These are phyloP conservation scores for Solanum gandarillasii DNA, from an alignment of 257 asterid genomes.

Conservation along the genomic window DNA sequence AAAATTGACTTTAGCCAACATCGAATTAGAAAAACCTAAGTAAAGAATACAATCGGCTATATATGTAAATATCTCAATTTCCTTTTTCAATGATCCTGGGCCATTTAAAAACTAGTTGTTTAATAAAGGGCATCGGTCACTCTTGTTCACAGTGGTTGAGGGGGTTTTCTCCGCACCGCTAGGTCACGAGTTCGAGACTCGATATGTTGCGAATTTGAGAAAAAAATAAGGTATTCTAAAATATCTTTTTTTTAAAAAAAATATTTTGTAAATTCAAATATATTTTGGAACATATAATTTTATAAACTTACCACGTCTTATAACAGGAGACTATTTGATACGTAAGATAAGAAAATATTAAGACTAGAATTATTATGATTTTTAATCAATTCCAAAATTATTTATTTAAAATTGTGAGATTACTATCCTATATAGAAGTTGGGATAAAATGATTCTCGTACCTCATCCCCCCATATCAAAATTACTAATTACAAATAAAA, in stretches of 20 bases:
- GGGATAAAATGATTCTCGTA: too few relatives aligned
- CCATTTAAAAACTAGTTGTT: background rate
- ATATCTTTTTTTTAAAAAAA: background rate
- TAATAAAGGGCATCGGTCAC: background rate
- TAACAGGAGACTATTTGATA: background rate
- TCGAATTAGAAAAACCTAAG: too few relatives aligned
- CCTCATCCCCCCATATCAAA: too few relatives aligned
- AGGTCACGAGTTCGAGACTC: background rate
- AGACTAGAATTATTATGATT: too few relatives aligned
- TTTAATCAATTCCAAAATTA: too few relatives aligned
- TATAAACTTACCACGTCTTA: background rate
- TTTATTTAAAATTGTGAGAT: too few relatives aligned
- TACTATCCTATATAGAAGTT: too few relatives aligned
- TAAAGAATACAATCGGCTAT: background rate
- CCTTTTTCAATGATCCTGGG: background rate
- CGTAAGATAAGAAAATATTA: too few relatives aligned
- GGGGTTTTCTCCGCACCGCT: background rate
- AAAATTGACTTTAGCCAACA: too few relatives aligned
- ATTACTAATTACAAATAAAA: too few relatives aligned
- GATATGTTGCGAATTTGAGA: background rate
- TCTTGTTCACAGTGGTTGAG: background rate
- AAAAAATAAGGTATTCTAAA: background rate
- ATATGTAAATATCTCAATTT: too few relatives aligned
- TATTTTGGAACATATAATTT: background rate
- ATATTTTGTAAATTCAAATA: background rate